These are phyloP conservation scores for Colletotrichum karsti DNA, from an alignment of 2,329 filamentous ascomycete species.

Conservation along the genomic window DNA sequence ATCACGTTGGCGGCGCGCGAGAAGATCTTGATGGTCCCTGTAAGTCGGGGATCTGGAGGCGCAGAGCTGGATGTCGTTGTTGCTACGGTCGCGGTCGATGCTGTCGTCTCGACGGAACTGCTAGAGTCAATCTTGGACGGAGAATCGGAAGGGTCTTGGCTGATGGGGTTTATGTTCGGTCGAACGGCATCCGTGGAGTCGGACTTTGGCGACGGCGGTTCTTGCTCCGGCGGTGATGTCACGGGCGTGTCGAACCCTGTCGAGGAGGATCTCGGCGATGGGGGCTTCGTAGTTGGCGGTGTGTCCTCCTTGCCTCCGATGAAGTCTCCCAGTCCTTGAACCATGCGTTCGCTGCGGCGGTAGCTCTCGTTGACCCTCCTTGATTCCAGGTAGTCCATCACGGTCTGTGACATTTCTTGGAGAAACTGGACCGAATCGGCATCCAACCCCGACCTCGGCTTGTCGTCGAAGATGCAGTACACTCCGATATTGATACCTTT, in stretches of 20 bases:
- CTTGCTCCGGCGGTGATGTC: background rate
- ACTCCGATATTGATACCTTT: conserved; percentile 53
- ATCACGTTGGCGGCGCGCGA: conserved; percentile 54
- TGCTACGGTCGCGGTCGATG: conserved; percentile 12
- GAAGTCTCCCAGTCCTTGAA: conserved; percentile 44
- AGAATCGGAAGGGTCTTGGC: background rate
- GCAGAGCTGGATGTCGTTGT: conserved; percentile 26
- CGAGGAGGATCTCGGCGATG: background rate
- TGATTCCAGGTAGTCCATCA: conserved; percentile 48
- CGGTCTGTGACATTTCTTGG: conserved; percentile 39
- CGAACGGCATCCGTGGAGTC: background rate
- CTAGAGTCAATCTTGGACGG: conserved; percentile 17
- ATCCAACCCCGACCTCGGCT: conserved; percentile 37
- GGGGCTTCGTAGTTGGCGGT: background rate
- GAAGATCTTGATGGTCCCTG: conserved; percentile 40
- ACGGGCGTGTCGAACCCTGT: conserved; percentile 3
- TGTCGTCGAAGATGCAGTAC: conserved; percentile 42
- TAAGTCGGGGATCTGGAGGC: conserved; percentile 25
- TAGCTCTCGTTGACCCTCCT: conserved; percentile 40
- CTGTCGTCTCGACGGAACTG: conserved; percentile 23
- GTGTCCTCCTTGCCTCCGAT: conserved; percentile 40
- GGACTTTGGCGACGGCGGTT: background rate
- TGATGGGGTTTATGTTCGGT: conserved; percentile 19
- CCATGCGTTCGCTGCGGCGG: conserved; percentile 45
- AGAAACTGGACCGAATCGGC: conserved; percentile 37